phyloP scores from a whole-genome alignment of 441 rosid genomes.

The Arabidopsis lyrata region DNA sequence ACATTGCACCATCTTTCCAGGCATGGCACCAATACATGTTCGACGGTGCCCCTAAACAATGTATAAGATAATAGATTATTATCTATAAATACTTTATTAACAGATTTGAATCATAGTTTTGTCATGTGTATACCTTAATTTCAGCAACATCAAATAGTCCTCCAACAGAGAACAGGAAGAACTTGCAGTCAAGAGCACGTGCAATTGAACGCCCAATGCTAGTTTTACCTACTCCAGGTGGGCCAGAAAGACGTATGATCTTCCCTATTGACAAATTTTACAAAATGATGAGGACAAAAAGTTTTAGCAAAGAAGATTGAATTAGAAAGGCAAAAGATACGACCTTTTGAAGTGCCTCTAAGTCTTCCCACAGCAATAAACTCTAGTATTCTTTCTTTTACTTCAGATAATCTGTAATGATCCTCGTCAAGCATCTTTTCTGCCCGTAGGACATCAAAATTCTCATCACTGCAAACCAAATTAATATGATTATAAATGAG shows the following conservation, averaged over 20 bases:
- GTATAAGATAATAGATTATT: neutral
- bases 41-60: conserved; percentile 87
- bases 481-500: neutral
- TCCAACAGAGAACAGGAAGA: conserved; percentile 94
- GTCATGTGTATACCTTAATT: conserved; percentile 69
- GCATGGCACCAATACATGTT: conserved; percentile 95
- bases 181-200: conserved; percentile 86
- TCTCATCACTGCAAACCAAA: conserved; percentile 76
- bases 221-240: conserved; percentile 99
- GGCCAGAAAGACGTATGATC: conserved; percentile 94
- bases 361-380: conserved; percentile 95
- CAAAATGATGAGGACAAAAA: neutral
- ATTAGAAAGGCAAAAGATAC: conserved; percentile 4
- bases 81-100: conserved; percentile 1
- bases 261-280: conserved; percentile 61
- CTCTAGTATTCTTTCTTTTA: conserved; percentile 93
- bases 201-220: conserved; percentile 97
- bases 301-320: neutral
- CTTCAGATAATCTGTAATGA: conserved; percentile 90
- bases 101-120: conserved; percentile 6
- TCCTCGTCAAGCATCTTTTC: conserved; percentile 91
- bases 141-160: conserved; percentile 94
- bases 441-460: conserved; percentile 83
- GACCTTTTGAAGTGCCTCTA: conserved; percentile 93
- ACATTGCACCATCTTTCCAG: conserved; percentile 99